A percentile compares a stretch with the other conserved stretches of the same genome.
phyloP scores from a whole-genome alignment of 2,329 filamentous ascomycete species.

The Cladophialophora chaetospira region DNA sequence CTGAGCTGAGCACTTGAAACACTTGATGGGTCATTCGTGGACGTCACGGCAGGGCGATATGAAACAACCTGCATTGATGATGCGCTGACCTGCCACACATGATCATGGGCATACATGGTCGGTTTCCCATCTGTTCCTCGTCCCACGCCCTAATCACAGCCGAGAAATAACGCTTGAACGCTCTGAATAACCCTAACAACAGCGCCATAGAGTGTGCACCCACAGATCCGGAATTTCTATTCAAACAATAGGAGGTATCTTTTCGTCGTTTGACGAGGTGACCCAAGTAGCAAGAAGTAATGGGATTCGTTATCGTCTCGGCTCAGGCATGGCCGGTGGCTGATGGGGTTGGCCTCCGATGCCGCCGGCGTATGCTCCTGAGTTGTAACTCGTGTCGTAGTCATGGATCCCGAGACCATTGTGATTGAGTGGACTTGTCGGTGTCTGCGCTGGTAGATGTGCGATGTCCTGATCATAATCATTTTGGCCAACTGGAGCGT shows the following conservation, averaged over 20 bases:
- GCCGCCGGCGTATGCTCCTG: slow-evolving; percentile 39
- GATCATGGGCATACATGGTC: too few species aligned
- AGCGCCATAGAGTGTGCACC: not conserved
- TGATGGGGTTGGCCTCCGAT: not conserved
- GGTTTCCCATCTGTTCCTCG: too few species aligned
- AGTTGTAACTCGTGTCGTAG: slow-evolving; percentile 45
- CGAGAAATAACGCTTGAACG: not conserved
- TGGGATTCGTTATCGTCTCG: slow-evolving; percentile 25
- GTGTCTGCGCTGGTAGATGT: slow-evolving; percentile 30
- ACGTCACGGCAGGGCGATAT: too few species aligned
- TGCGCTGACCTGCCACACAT: too few species aligned
- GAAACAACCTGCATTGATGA: too few species aligned
- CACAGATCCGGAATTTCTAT: not conserved
- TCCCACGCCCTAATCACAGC: not conserved
- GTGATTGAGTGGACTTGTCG: slow-evolving; percentile 41
- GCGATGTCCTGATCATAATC: slow-evolving; percentile 45
- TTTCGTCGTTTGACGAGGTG: not conserved
- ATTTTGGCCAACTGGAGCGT: slow-evolving; percentile 53
- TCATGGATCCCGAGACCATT: slow-evolving; percentile 40
- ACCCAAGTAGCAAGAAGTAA: slow-evolving; percentile 22
- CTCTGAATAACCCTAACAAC: not conserved
- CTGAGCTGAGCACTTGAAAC: too few species aligned
- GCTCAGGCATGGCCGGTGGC: slow-evolving; percentile 2
- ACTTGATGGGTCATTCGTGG: too few species aligned
- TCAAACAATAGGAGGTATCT: not conserved